Base-by-base conservation (phyloP, 805 yeast species). In the Cyberlindnera xylosilytica region DNA sequence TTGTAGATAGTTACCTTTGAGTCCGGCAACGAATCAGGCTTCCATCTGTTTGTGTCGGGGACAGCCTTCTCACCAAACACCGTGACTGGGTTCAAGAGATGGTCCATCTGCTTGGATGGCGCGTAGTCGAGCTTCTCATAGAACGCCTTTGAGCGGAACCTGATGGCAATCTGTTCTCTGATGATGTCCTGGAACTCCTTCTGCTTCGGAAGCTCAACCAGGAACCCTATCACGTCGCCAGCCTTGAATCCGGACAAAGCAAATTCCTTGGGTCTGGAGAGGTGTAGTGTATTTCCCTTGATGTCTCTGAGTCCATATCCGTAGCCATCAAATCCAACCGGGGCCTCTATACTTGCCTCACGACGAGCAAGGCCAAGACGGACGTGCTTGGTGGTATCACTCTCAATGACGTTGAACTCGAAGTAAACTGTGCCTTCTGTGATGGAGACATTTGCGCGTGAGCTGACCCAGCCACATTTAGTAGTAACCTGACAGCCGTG, bases 261-360 rank as follows among this genome's bases (percentile, higher is more conserved):
- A 49, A 78, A 76, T 26, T 73, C 71, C 20, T 63, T 58, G 0
- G 88, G 87, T 37, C 90, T 73, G 45, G 91, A 81, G 34, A 83
- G 64, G 50, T 93, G 95, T 19, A 93, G 72, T 22, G 76, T 77
- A 51, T 86, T 85, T 2, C 95, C 90, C 6, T 74, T 71, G 28
- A 74, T 73, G 63, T 91, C 97, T 45, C 97, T 72, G 3, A 93
- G 57, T 2, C 96, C 97, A 62, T 93, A 91, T 0, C 97, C 91
- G 64, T 89, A 93, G 0, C 89, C 91, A 62, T 93, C 98, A 55
- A 78, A 87, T 3, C 99, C 99, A 6, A 90, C 93, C 0, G 99
- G 98, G 0, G 95, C 96, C 52, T 91, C 97, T 34, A 90, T 63
- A 38, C 88, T 78, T 2, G 96, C 93, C 57, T 91, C 98, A 47